phyloP scores from a whole-genome alignment of 2,329 filamentous ascomycete species.

The Penicillium sp. region DNA sequence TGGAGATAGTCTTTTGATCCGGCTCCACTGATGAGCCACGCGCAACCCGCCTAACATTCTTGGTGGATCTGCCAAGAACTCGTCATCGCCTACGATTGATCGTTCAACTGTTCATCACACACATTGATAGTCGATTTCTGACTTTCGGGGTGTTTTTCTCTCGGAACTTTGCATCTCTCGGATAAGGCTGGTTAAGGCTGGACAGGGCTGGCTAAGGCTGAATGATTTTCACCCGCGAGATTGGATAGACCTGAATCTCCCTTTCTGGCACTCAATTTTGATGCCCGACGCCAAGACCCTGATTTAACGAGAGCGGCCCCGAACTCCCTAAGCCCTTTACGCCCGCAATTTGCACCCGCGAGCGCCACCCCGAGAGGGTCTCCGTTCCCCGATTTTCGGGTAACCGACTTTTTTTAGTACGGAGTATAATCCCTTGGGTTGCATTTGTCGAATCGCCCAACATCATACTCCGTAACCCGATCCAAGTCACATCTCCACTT shows the following conservation, averaged over 20 bases:
- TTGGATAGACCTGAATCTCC: neutral
- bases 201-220: constrained; percentile 2
- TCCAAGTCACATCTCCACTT: neutral
- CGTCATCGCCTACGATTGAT: constrained; percentile 4
- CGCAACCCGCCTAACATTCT: neutral
- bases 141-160: constrained; percentile 1
- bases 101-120: constrained; percentile 4
- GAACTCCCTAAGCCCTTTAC: neutral
- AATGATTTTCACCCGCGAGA: neutral
- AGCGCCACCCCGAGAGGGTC: neutral
- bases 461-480: neutral
- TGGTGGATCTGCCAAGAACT: constrained; percentile 5
- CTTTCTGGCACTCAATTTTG: neutral
- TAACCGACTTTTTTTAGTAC: neutral
- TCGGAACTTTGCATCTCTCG: neutral
- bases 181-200: constrained; percentile 3
- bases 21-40: constrained; percentile 10
- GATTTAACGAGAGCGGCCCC: neutral
- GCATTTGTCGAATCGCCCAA: neutral
- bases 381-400: neutral
- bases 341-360: neutral
- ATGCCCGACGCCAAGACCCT: constrained; percentile 5
- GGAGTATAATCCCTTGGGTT: neutral
- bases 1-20: neutral
- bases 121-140: neutral